A percentile compares a stretch with the other conserved stretches of the same genome.
phyloP scores from a whole-genome alignment of 768 basidiomycete genomes.

The Rhizopogon sp. region DNA sequence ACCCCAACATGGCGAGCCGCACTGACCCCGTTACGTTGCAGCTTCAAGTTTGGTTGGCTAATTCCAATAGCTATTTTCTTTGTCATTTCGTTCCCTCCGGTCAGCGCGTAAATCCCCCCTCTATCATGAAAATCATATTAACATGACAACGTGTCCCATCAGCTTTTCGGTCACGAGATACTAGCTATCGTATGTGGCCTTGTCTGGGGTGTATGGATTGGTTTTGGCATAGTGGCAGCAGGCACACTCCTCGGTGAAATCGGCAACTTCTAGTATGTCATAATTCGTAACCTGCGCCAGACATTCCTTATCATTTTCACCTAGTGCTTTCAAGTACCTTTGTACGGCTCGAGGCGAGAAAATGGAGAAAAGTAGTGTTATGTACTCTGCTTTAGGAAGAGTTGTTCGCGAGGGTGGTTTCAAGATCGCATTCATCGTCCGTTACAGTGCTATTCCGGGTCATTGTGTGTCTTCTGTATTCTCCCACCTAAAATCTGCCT shows the following conservation, averaged over 20 bases:
- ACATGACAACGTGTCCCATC: constrained; percentile 6
- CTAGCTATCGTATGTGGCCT: constrained; percentile 84
- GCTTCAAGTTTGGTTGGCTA: constrained; percentile 57
- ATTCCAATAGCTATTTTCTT: constrained; percentile 81
- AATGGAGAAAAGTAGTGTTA: constrained; percentile 51
- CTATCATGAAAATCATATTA: background rate
- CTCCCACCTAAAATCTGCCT: background rate
- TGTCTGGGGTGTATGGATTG: constrained; percentile 85
- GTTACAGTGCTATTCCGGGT: constrained; percentile 80
- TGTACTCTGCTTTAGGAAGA: constrained; percentile 57
- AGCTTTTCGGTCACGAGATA: constrained; percentile 92
- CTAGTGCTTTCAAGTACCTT: constrained; percentile 79
- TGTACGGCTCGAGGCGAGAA: constrained; percentile 74
- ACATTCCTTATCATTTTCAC: constrained; percentile 9
- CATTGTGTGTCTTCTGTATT: constrained; percentile 52
- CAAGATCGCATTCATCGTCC: constrained; percentile 71
- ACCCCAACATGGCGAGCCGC: background rate
- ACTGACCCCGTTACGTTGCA: constrained; percentile 16
- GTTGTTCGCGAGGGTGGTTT: constrained; percentile 87
- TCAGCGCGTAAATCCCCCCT: constrained; percentile 23
- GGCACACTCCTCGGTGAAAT: constrained; percentile 85
- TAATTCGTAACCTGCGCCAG: background rate
- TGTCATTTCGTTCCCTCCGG: constrained; percentile 83
- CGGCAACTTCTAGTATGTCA: constrained; percentile 78
- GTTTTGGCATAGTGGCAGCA: constrained; percentile 81